Conservation (phyloP, 1,139 yeast genomes). For the Yamadazyma spencermartinsiae region DNA sequence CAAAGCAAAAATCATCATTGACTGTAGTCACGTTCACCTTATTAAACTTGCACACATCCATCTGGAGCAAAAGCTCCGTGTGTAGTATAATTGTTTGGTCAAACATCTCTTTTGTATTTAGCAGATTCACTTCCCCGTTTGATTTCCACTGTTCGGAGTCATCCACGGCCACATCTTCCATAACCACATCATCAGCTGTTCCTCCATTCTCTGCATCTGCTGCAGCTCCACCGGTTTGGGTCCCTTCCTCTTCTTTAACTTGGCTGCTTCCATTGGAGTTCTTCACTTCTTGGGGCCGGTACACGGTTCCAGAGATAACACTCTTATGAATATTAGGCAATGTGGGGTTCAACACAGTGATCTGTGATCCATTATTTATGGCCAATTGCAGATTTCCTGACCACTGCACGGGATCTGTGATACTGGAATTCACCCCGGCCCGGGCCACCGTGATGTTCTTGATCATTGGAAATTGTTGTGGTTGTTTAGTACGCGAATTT, state of each 20-base stretch:
- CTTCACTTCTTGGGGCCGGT: background rate
- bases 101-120: conserved; percentile 34
- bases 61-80: conserved; percentile 26
- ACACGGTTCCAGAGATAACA: conserved; percentile 15
- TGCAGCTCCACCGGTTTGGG: background rate
- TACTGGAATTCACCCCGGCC: conserved; percentile 11
- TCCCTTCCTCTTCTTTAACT: background rate
- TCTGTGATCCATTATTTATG: conserved; percentile 34
- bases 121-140: conserved; percentile 12
- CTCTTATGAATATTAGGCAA: conserved; percentile 37
- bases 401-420: conserved; percentile 35
- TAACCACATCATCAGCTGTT: background rate
- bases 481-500: too few relatives aligned
- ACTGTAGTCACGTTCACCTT: conserved; percentile 25
- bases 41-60: conserved; percentile 33
- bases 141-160: conserved; percentile 4
- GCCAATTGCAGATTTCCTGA: conserved; percentile 41
- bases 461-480: background rate
- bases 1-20: conserved; percentile 32
- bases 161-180: background rate
- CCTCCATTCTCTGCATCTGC: background rate
- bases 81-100: conserved; percentile 28
- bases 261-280: background rate
- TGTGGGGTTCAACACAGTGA: conserved; percentile 41
- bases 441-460: conserved; percentile 14